phyloP scores from a whole-genome alignment of 768 basidiomycete species.

The Phaeotremella skinneri region DNA sequence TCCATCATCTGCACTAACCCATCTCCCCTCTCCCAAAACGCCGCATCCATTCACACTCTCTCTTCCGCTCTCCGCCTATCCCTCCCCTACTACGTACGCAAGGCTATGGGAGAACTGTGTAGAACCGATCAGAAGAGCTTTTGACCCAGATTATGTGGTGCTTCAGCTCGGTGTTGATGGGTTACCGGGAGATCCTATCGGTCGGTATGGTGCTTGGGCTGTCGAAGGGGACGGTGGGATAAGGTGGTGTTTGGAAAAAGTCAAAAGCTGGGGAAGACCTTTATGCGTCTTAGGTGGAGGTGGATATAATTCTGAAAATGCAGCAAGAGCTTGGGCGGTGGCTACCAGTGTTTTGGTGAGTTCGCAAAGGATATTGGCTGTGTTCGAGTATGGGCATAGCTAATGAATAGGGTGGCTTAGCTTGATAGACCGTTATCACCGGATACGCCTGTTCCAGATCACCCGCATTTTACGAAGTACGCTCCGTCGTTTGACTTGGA shows the following conservation, averaged over 20 bases:
- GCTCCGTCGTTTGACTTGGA: conserved; percentile 79
- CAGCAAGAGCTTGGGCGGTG: conserved; percentile 81
- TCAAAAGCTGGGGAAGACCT: conserved; percentile 36
- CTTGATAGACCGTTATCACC: conserved; percentile 28
- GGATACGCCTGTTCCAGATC: conserved; percentile 72
- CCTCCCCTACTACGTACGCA: conserved; percentile 63
- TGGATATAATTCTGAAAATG: conserved; percentile 79
- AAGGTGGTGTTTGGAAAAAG: conserved; percentile 57
- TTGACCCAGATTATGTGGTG: conserved; percentile 72
- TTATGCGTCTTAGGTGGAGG: conserved; percentile 56
- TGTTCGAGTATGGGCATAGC: too few species aligned
- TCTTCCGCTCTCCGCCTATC: conserved; percentile 71
- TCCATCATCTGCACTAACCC: conserved; percentile 29
- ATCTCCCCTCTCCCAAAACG: conserved; percentile 52
- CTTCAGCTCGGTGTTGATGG: conserved; percentile 86
- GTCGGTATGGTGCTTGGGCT: conserved; percentile 67
- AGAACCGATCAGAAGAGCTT: conserved; percentile 62
- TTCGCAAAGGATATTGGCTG: too few species aligned
- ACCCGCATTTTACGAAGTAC: conserved; percentile 68
- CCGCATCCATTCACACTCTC: conserved; percentile 70
- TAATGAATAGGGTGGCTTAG: background rate
- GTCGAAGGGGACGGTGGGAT: conserved; percentile 61
- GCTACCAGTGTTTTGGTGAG: conserved; percentile 73
- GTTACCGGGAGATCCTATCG: conserved; percentile 75
- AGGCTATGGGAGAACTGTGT: conserved; percentile 64